Conservation (phyloP, 805 yeast species). For the Sporopachydermia lactativora region DNA sequence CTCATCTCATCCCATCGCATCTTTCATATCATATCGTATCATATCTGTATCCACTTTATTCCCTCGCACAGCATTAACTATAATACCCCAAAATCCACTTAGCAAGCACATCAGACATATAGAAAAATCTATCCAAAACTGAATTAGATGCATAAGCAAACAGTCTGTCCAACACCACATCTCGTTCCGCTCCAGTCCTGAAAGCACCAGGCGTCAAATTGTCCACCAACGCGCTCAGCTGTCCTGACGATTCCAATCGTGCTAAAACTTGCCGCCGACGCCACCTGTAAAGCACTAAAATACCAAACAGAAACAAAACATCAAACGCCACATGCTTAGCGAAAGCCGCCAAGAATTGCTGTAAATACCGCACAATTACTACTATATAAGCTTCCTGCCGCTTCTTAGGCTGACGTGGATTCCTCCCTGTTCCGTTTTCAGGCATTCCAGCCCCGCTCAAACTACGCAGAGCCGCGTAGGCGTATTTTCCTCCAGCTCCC, state of each 20-base stretch:
- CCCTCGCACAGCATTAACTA: too few relatives aligned
- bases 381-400: slow-evolving; percentile 1
- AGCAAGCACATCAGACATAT: slow-evolving; percentile 23
- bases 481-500: background rate
- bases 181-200: slow-evolving; percentile 26
- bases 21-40: too few relatives aligned
- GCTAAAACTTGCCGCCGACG: slow-evolving; percentile 21
- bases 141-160: slow-evolving; percentile 29
- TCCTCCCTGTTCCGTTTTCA: background rate
- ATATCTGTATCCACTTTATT: too few relatives aligned
- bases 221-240: background rate
- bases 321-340: background rate
- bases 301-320: background rate
- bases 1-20: too few relatives aligned
- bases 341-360: background rate
- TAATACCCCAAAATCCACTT: slow-evolving; percentile 33
- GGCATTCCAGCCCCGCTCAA: background rate
- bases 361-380: background rate
- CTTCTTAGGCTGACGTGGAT: background rate
- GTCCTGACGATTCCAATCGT: background rate
- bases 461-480: background rate
- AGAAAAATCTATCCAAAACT: slow-evolving; percentile 30
- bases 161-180: slow-evolving; percentile 43
- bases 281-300: background rate
- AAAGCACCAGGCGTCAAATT: background rate